Base-by-base conservation (phyloP, 2,329 filamentous ascomycete species). In the Teratosphaeria viscida region DNA sequence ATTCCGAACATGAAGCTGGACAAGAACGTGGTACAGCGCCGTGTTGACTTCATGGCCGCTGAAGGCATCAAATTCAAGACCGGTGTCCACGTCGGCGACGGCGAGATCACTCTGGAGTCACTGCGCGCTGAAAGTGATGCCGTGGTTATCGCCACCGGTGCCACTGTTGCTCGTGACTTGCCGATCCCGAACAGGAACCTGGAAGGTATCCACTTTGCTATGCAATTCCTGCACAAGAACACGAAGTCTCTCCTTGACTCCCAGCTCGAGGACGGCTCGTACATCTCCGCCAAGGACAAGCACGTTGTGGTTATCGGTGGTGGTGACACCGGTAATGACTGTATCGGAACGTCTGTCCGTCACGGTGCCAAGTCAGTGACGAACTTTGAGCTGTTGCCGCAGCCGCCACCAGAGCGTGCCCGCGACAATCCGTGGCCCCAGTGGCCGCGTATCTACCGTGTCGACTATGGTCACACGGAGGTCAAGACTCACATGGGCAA, bases 1-100 rank as follows among this genome's bases (percentile, higher is more conserved):
- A 97, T 97, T 67, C 92, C 92, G 66, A 97, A 97, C 81, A 97
- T 97, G 92, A 97, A 97, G 81, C 88, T 97, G 52, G 92, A 97
- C 79, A 97, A 97, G 83, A 90, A 90, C 72, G 86, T 96, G 64
- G 92, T 97, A 62, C 92, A 96, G 81, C 89, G 92, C 57, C 89
- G 92, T 74, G 91, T 94, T 55, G 90, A 96, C 76, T 91, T 97
- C 76, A 92, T 96, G 89, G 89, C 88, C 58, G 83, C 86, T 3
- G 92, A 96, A 76, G 92, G 92, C 55, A 78, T 96, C 71, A 81
- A 82, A 57, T 96, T 95, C 78, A 85, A 89, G 76, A 88, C 89
- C 35, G 85, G 86, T 62, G 85, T 90, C 59, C 78, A 85, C 39
- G 82, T 97, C 67, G 92, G 92, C 54, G 87, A 94, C 64, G 81